Conservation (phyloP, 2,329 filamentous ascomycete genomes). For the Mycosphaerella arachidis region DNA sequence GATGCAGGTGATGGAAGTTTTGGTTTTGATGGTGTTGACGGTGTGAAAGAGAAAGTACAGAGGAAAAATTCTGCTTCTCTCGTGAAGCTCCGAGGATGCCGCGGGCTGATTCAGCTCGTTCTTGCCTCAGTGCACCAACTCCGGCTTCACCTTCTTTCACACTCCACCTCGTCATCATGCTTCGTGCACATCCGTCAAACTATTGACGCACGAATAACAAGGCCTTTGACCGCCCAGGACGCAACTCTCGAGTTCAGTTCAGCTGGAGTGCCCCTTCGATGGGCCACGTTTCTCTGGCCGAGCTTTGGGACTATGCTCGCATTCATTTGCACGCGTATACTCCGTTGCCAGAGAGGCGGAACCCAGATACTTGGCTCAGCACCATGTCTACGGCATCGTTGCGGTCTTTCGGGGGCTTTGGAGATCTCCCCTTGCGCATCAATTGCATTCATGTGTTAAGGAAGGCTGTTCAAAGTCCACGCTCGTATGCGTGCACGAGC, state of each 20-base stretch:
- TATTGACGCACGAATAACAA: too few relatives aligned
- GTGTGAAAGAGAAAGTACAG: neutral
- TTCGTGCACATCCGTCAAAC: neutral
- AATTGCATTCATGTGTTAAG: neutral
- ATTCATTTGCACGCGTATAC: too few relatives aligned
- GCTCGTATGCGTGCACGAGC: neutral
- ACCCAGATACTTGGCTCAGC: neutral
- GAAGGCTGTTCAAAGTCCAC: neutral
- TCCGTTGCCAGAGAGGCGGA: too few relatives aligned
- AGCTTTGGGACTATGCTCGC: too few relatives aligned
- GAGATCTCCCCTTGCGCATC: neutral
- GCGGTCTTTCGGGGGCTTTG: neutral
- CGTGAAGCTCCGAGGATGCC: neutral
- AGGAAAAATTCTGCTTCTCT: neutral
- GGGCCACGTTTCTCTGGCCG: too few relatives aligned
- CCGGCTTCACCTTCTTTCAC: neutral
- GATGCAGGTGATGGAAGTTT: neutral
- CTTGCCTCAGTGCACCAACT: neutral
- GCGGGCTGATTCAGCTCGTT: neutral
- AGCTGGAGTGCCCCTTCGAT: too few relatives aligned
- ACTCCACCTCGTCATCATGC: neutral
- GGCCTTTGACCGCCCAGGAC: too few relatives aligned
- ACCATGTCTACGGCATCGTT: neutral
- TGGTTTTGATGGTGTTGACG: neutral
- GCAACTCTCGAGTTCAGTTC: too few relatives aligned